Percentiles rank a stretch among this genome's conserved stretches.
Evolutionary conservation across 345 rosid species (phyloP).

Genomic region (Aquilaria yunnanensis): DNA sequence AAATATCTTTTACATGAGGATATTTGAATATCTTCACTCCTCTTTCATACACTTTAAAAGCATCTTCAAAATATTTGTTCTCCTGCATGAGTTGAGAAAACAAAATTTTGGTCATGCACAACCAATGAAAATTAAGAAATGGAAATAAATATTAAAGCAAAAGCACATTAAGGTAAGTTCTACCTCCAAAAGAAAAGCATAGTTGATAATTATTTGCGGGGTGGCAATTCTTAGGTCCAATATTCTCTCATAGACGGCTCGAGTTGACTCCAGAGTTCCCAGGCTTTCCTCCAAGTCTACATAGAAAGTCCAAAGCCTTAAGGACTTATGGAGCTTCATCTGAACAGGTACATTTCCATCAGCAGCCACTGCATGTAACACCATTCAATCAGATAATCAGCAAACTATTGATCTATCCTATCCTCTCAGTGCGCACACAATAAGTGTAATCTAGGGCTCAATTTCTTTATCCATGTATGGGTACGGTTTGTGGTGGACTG

Average conservation of each 20-base stretch:
- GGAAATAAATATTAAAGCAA: not conserved
- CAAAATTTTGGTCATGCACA: conserved; percentile 3
- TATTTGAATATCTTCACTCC: conserved; percentile 97
- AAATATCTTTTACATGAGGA: conserved; percentile 93
- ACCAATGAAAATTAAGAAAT: not conserved
- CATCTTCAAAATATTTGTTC: conserved; percentile 92
- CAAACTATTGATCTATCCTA: too few relatives aligned
- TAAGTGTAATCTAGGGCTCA: too few relatives aligned
- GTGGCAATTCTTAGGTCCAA: conserved; percentile 93
- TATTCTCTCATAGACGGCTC: conserved; percentile 89
- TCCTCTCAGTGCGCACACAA: too few relatives aligned
- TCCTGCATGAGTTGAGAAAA: conserved; percentile 38
- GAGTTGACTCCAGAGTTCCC: conserved; percentile 85
- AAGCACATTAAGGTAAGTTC: conserved; percentile 4
- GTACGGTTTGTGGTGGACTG: too few relatives aligned
- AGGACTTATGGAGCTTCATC: conserved; percentile 84
- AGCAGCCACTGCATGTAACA: conserved; percentile 62
- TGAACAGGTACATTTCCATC: conserved; percentile 94
- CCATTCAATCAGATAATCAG: not conserved
- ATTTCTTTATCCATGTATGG: too few relatives aligned
- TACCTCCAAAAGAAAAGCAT: conserved; percentile 78
- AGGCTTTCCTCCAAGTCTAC: conserved; percentile 95
- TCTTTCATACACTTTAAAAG: conserved; percentile 96
- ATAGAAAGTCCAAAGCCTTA: conserved; percentile 90
- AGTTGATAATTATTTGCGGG: conserved; percentile 89